Percentiles rank a stretch among this genome's conserved stretches.
These are phyloP conservation scores for Colletotrichum tropicicola DNA, from an alignment of 2,329 filamentous ascomycete species.

Conservation along the genomic window DNA sequence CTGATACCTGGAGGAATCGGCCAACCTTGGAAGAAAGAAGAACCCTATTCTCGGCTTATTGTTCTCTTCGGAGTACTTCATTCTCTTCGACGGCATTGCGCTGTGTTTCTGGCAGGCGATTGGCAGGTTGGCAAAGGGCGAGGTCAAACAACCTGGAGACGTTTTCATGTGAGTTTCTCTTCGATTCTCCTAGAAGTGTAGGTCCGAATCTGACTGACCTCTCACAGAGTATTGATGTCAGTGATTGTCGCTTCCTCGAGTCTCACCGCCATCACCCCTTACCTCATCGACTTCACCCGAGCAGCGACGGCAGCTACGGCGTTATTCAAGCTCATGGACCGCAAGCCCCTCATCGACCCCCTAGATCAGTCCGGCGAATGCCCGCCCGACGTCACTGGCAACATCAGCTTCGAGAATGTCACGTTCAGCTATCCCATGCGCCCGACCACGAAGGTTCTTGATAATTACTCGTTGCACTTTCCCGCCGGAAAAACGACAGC, in stretches of 20 bases:
- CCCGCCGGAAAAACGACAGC: constrained; percentile 74
- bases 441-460: constrained; percentile 70
- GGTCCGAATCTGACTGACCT: not conserved
- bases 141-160: constrained; percentile 14
- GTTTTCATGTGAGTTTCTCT: constrained; percentile 32
- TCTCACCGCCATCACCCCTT: constrained; percentile 30
- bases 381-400: constrained; percentile 9
- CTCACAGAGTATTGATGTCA: constrained; percentile 35
- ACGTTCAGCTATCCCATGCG: constrained; percentile 75
- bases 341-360: constrained; percentile 35
- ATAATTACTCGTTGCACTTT: constrained; percentile 66
- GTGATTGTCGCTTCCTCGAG: constrained; percentile 34
- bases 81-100: constrained; percentile 29
- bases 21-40: constrained; percentile 43
- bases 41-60: constrained; percentile 34
- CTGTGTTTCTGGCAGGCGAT: constrained; percentile 39
- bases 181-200: constrained; percentile 34
- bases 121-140: constrained; percentile 43
- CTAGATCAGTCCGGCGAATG: constrained; percentile 21
- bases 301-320: constrained; percentile 34
- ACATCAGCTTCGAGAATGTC: constrained; percentile 67
- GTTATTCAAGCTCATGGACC: constrained; percentile 36
- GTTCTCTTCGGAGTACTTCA: constrained; percentile 54
- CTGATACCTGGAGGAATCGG: not conserved
- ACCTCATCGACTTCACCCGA: constrained; percentile 33